A percentile compares a stretch with the other conserved stretches of the same genome.
phyloP scores from a whole-genome alignment of 129 eudicot species.

The Ambrosia trifida region DNA sequence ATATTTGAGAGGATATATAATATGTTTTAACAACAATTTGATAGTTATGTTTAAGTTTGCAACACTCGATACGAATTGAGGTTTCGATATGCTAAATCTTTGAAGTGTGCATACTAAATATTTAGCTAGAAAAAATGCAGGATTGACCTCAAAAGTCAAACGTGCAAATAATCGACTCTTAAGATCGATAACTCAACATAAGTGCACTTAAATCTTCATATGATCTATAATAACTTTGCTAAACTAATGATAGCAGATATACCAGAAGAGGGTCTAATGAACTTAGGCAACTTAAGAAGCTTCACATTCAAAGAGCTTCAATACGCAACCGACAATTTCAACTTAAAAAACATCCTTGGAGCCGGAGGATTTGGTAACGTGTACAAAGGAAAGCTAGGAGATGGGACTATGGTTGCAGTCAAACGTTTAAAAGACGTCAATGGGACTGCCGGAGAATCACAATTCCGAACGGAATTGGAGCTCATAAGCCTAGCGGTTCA shows the following conservation, averaged over 20 bases:
- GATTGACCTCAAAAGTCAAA: constrained; percentile 15
- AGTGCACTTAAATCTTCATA: neutral
- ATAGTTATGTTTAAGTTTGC: neutral
- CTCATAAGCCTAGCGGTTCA: constrained; percentile 79
- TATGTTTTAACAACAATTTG: neutral
- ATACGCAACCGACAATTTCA: constrained; percentile 70
- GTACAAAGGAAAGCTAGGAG: constrained; percentile 68
- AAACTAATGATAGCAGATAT: constrained; percentile 2
- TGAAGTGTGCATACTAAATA: neutral
- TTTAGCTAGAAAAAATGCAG: constrained; percentile 2
- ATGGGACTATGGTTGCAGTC: constrained; percentile 65
- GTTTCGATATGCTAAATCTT: neutral
- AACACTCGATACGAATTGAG: neutral
- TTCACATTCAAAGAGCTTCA: constrained; percentile 66
- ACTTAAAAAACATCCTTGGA: constrained; percentile 57
- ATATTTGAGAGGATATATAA: neutral
- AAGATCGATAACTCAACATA: neutral
- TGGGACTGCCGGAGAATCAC: constrained; percentile 64
- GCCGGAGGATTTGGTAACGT: constrained; percentile 80
- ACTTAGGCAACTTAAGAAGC: constrained; percentile 42
- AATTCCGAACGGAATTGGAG: constrained; percentile 73
- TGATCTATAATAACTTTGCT: neutral
- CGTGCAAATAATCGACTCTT: neutral
- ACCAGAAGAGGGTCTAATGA: constrained; percentile 21
- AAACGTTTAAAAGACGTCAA: constrained; percentile 63